These are phyloP conservation scores for Erysimum pusillum DNA, from an alignment of 441 rosid species.

Conservation along the genomic window DNA sequence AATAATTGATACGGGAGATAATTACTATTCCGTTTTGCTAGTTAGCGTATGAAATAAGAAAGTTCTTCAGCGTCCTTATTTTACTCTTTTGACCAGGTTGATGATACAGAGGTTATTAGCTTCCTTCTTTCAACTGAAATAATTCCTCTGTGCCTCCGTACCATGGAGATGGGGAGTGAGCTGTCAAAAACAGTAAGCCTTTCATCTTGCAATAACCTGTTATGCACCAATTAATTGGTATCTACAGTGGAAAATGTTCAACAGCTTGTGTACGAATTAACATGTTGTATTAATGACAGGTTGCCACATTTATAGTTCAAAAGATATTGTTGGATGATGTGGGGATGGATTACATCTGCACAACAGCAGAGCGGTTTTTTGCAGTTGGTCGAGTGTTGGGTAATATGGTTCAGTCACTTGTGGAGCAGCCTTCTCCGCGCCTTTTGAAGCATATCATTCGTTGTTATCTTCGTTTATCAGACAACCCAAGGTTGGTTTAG, in stretches of 20 bases:
- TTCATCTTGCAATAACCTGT: background rate
- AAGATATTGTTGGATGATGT: conserved; percentile 96
- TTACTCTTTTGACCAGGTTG: conserved; percentile 65
- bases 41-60: conserved; percentile 11
- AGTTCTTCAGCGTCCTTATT: background rate
- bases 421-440: conserved; percentile 92
- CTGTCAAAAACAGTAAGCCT: conserved; percentile 89
- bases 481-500: conserved; percentile 77
- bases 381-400: conserved; percentile 95
- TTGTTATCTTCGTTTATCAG: conserved; percentile 91
- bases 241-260: background rate
- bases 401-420: conserved; percentile 95
- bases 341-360: conserved; percentile 97
- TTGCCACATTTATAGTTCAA: conserved; percentile 95
- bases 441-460: conserved; percentile 92
- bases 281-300: conserved; percentile 62
- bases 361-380: conserved; percentile 94
- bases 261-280: background rate
- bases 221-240: background rate
- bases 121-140: conserved; percentile 98
- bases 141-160: conserved; percentile 91
- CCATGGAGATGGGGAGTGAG: conserved; percentile 99
- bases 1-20: background rate
- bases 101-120: conserved; percentile 97
- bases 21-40: conserved; percentile 22